Percentiles rank a stretch among this genome's conserved stretches.
Evolutionary conservation across 192 early-diverging fungal genomes (phyloP).

Genomic region (Backusella macrospora): DNA sequence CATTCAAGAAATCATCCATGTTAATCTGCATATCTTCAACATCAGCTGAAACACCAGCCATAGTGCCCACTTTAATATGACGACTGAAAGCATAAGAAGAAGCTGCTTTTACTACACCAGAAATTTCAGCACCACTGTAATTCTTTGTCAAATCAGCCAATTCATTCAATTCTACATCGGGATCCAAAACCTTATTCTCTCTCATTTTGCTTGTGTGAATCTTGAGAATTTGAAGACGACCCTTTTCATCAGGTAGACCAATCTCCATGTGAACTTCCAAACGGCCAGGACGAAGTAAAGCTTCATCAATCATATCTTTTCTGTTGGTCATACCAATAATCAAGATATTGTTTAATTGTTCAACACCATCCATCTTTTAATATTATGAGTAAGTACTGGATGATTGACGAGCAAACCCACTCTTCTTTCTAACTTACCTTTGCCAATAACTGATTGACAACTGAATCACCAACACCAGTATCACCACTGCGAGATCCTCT

Average conservation of each 20-base stretch:
- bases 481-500: slow-evolving; percentile 89
- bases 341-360: slow-evolving; percentile 97
- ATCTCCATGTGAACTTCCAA: slow-evolving; percentile 98
- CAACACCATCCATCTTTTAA: slow-evolving; percentile 93
- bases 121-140: slow-evolving; percentile 97
- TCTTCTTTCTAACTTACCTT: slow-evolving; percentile 55
- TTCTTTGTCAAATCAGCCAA: slow-evolving; percentile 92
- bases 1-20: slow-evolving; percentile 83
- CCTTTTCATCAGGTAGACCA: slow-evolving; percentile 87
- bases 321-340: slow-evolving; percentile 99
- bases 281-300: slow-evolving; percentile 92
- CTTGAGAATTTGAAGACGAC: slow-evolving; percentile 93
- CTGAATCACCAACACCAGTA: slow-evolving; percentile 94
- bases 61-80: slow-evolving; percentile 89
- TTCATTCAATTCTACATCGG: slow-evolving; percentile 83
- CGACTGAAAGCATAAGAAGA: slow-evolving; percentile 96
- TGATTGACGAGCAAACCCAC: not conserved
- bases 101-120: slow-evolving; percentile 89
- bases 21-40: slow-evolving; percentile 87
- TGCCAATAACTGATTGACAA: slow-evolving; percentile 96
- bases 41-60: slow-evolving; percentile 81
- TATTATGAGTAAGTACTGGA: not conserved
- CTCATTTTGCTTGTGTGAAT: slow-evolving; percentile 91
- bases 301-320: slow-evolving; percentile 98
- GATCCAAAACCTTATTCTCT: slow-evolving; percentile 74